Conservation (phyloP, 306 rosid genomes). For the Phaseolus lunatus region DNA sequence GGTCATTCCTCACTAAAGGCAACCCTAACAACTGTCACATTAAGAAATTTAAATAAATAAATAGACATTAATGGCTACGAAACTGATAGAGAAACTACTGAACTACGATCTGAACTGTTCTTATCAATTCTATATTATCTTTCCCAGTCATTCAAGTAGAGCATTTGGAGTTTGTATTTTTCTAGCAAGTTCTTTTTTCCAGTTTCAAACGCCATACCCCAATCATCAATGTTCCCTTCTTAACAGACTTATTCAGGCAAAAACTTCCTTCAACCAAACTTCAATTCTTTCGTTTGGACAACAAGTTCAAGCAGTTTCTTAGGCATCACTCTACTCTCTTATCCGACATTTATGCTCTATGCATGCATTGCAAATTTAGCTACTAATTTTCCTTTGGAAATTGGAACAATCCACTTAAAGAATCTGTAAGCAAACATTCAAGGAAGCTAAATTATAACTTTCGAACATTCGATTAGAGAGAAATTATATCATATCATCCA, state of each 20-base stretch:
- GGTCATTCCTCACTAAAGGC: background rate
- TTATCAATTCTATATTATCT: background rate
- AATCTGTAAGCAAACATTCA: too few species aligned
- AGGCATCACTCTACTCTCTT: background rate
- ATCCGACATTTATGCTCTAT: background rate
- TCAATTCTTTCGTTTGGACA: background rate
- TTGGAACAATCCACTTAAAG: background rate
- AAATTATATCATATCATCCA: background rate
- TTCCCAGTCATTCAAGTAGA: background rate
- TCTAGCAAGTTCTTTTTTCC: background rate
- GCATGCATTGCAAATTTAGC: background rate
- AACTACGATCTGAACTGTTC: background rate
- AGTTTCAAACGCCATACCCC: background rate
- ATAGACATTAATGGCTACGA: background rate
- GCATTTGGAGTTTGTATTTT: background rate
- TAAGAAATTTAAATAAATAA: conserved; percentile 4
- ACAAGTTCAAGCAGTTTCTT: background rate
- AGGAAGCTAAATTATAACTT: too few species aligned
- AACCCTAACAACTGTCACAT: background rate
- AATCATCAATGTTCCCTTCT: background rate
- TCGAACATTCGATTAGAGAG: background rate
- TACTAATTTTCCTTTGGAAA: background rate
- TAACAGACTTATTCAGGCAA: background rate
- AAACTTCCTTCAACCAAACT: background rate
- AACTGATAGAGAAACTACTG: background rate